phyloP scores from a whole-genome alignment of 1,139 yeast genomes.

The Hyphopichia buzzinii region DNA sequence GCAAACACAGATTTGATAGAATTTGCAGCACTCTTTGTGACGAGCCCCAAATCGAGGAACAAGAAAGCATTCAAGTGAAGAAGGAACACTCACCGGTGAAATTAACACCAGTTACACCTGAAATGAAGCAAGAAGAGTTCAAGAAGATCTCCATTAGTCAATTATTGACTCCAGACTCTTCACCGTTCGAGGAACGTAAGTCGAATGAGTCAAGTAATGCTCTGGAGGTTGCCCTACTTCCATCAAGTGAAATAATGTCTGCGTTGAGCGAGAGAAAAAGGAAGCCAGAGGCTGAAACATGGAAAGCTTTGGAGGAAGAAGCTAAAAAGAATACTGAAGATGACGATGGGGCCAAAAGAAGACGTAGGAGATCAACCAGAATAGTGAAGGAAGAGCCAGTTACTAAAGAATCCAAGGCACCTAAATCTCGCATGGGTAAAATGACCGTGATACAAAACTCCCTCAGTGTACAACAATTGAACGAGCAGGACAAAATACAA shows the following conservation, averaged over 20 bases:
- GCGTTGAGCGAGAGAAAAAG: neutral
- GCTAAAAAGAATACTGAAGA: slow-evolving; percentile 1
- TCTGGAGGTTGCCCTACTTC: too few relatives aligned
- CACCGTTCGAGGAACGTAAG: slow-evolving; percentile 23
- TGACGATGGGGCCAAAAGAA: neutral
- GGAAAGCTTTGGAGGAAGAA: slow-evolving; percentile 1
- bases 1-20: slow-evolving; percentile 21
- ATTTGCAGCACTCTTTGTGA: neutral
- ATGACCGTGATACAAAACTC: slow-evolving; percentile 11
- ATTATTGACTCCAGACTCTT: slow-evolving; percentile 37
- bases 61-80: neutral
- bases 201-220: too few relatives aligned
- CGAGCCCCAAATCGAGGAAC: slow-evolving; percentile 5
- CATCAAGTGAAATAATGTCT: too few relatives aligned
- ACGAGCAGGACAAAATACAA: slow-evolving; percentile 18
- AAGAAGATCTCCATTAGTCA: slow-evolving; percentile 16
- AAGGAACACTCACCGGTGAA: slow-evolving; percentile 1
- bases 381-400: neutral
- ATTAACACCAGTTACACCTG: slow-evolving; percentile 5
- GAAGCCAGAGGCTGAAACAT: slow-evolving; percentile 2
- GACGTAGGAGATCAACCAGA: neutral
- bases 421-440: neutral
- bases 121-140: slow-evolving; percentile 5
- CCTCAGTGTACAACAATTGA: slow-evolving; percentile 19
- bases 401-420: slow-evolving; percentile 3